These are phyloP conservation scores for Talaromyces sp. DNA, from an alignment of 2,329 filamentous ascomycete genomes.

Conservation along the genomic window DNA sequence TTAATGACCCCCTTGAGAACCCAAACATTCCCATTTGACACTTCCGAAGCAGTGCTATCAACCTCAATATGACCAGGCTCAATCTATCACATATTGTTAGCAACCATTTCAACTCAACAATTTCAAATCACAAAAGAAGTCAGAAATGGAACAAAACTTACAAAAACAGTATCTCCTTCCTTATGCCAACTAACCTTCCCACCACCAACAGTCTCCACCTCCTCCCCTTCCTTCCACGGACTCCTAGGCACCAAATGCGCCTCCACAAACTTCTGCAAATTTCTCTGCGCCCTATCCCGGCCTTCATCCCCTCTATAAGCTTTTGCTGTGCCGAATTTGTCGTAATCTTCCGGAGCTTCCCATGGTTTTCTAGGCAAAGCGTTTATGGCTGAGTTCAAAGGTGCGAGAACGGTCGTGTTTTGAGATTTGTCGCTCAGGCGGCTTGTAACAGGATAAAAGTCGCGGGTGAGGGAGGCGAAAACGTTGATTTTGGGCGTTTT, in stretches of 20 bases:
- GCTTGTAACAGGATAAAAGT: constrained; percentile 64
- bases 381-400: constrained; percentile 77
- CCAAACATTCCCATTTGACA: constrained; percentile 89
- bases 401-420: constrained; percentile 84
- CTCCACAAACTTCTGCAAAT: constrained; percentile 78
- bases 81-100: constrained; percentile 26
- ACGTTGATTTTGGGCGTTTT: constrained; percentile 75
- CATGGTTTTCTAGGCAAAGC: constrained; percentile 73
- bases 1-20: constrained; percentile 62
- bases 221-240: constrained; percentile 70
- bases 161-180: constrained; percentile 60
- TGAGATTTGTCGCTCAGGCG: constrained; percentile 64
- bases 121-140: background rate
- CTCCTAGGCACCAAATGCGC: constrained; percentile 73
- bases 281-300: constrained; percentile 70
- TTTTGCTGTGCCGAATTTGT: constrained; percentile 56
- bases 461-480: constrained; percentile 76
- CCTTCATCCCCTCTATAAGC: constrained; percentile 76
- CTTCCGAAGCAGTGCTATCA: constrained; percentile 67
- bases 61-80: constrained; percentile 80
- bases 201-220: constrained; percentile 65
- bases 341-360: constrained; percentile 69
- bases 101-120: background rate
- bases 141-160: constrained; percentile 42
- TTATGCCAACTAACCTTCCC: constrained; percentile 79